A percentile compares a stretch with the other conserved stretches of the same genome.
phyloP scores from a whole-genome alignment of 2,329 filamentous ascomycete genomes.

The Fusarium penzigii region DNA sequence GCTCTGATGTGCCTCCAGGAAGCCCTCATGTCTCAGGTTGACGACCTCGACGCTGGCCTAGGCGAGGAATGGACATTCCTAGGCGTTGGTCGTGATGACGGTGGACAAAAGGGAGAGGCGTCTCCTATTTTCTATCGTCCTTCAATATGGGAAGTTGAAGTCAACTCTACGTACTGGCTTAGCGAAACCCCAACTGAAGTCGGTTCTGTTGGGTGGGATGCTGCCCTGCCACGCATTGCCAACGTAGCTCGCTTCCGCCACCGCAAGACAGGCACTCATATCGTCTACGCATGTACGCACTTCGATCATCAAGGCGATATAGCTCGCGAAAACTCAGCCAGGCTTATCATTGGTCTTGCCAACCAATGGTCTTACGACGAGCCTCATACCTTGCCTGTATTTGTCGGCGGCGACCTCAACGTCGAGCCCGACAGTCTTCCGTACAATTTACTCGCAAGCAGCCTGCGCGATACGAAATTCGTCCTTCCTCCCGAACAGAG shows the following conservation, averaged over 20 bases:
- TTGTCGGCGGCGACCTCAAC: constrained; percentile 37
- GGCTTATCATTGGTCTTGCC: constrained; percentile 37
- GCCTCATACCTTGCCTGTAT: constrained; percentile 27
- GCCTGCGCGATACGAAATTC: constrained; percentile 28
- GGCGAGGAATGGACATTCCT: constrained; percentile 52
- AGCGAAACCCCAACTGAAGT: constrained; percentile 54
- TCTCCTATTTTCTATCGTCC: constrained; percentile 65
- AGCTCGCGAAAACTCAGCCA: constrained; percentile 43
- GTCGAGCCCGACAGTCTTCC: constrained; percentile 27
- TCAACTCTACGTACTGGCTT: constrained; percentile 62
- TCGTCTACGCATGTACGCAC: constrained; percentile 54
- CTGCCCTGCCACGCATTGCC: constrained; percentile 44
- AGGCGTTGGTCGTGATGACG: constrained; percentile 61
- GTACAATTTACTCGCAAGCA: constrained; percentile 28
- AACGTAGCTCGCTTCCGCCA: constrained; percentile 50
- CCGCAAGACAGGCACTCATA: constrained; percentile 32
- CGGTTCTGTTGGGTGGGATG: constrained; percentile 62
- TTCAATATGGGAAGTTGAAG: constrained; percentile 51
- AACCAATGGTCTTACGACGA: constrained; percentile 25
- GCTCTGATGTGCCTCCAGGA: constrained; percentile 68
- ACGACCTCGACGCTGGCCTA: constrained; percentile 49
- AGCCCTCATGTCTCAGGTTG: constrained; percentile 59
- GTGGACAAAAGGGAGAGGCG: constrained; percentile 63
- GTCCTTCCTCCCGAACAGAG: constrained; percentile 23
- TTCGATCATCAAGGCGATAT: constrained; percentile 49